Evolutionary conservation across 441 rosid genomes (phyloP), one percentile per base, ranked within the genome.

Genomic region (Mallotus japonicus): DNA sequence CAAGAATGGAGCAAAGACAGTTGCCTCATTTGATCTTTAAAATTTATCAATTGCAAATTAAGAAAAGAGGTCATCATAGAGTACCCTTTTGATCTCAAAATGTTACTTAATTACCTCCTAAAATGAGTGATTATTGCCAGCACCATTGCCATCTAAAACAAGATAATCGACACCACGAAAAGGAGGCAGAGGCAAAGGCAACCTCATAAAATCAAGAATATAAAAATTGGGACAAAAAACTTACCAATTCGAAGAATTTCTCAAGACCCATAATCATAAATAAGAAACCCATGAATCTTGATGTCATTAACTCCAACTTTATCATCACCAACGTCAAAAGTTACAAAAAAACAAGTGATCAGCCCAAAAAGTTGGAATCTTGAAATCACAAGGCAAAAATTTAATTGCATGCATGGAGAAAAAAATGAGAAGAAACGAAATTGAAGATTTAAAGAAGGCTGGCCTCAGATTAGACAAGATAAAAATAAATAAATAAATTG

Each of bases 21-120:
- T 86, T 56, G 4, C 71, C 24, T 70, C 5, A 6, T 42, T 20
- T 34, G 70, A 13, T 71, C 70, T 69, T 58, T 76, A 6, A 72
- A 28, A 53, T 60, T 71, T 13, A 75, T 62, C 74, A 77, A 16
- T 73, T 85, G 85, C 70, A 79, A 28, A 62, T 71, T 76, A 46
- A 85, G 84, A 81, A 78, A 22, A 24, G 78, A 73, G 6, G 87
- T 87, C 82, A 80, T 77, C 15, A 71, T 61, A 53, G 76, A 78
- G 71, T 76, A 80, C 4, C 84, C 87, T 74, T 49, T 49, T 16
- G 77, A 71, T 61, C 73, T 76, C 71, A 83, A 68, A 37, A 28
- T 72, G 53, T 49, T 9, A 24, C 28, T 24, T 24, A 24, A 24
- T 24, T 24, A 79, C 79, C 63, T 69, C 66, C 20, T 24, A 53